Evolutionary conservation across 2,329 filamentous ascomycete genomes (phyloP).

Genomic region (Talaromyces rugulosus): DNA sequence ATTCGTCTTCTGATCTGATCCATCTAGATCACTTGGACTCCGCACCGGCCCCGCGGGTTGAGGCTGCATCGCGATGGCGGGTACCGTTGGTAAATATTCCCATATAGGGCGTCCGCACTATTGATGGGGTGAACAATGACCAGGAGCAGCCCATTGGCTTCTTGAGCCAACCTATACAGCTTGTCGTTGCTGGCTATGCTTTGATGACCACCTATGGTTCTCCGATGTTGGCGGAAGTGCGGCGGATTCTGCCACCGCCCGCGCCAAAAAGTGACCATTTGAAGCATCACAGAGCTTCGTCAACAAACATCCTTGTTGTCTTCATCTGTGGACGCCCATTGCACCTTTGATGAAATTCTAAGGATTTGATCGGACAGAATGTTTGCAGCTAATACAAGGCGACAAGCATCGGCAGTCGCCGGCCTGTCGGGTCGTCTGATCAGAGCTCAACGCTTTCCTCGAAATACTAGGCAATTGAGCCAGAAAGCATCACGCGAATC

Average conservation of each 20-base stretch:
- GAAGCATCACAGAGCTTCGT: constrained; percentile 1
- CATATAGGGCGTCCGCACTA: background rate
- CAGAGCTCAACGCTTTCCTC: constrained; percentile 17
- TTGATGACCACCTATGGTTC: constrained; percentile 12
- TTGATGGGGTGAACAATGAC: background rate
- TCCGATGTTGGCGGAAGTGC: constrained; percentile 21
- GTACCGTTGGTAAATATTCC: background rate
- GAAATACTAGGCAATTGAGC: constrained; percentile 29
- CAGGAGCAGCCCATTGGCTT: background rate
- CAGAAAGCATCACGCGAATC: constrained; percentile 15
- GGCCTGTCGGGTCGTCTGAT: constrained; percentile 21
- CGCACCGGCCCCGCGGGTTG: constrained; percentile 29
- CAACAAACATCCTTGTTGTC: background rate
- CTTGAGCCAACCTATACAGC: background rate
- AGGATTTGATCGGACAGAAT: constrained; percentile 15
- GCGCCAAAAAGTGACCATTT: constrained; percentile 20
- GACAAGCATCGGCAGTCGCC: constrained; percentile 19
- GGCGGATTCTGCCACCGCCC: constrained; percentile 30
- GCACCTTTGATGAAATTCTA: background rate
- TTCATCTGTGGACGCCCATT: background rate
- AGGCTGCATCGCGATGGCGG: constrained; percentile 22
- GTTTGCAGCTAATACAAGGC: constrained; percentile 24
- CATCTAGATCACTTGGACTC: constrained; percentile 31
- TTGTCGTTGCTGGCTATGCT: background rate
- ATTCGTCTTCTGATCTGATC: constrained; percentile 15